A percentile compares a stretch with the other conserved stretches of the same genome.
These are phyloP conservation scores for Silybum marianum DNA, from an alignment of 129 eudicot species.

Conservation along the genomic window DNA sequence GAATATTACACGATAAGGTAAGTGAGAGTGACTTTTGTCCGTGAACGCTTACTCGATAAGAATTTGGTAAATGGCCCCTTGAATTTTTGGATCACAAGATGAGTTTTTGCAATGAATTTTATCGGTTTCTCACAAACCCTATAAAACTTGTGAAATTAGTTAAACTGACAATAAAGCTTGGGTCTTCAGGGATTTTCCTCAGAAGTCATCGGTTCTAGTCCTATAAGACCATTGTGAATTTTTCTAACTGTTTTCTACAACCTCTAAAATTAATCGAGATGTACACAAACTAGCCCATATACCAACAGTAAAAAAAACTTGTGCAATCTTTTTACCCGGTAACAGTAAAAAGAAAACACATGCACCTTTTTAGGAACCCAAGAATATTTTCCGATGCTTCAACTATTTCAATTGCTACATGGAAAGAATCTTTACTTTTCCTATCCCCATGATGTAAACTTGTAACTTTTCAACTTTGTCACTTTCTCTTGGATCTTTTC, in stretches of 20 bases:
- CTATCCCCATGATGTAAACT: slow-evolving; percentile 6
- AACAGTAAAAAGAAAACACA: neutral
- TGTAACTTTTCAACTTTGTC: slow-evolving; percentile 17
- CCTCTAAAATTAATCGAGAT: too few species aligned
- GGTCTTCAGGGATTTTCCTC: too few species aligned
- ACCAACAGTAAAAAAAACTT: too few species aligned
- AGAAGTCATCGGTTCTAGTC: too few species aligned
- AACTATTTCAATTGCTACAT: slow-evolving; percentile 14
- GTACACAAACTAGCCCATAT: too few species aligned
- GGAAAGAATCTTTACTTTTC: slow-evolving; percentile 28
- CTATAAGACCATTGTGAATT: too few species aligned
- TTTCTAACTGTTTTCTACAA: too few species aligned
- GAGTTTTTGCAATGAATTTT: neutral
- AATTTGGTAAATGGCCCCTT: neutral
- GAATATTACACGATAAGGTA: too few species aligned
- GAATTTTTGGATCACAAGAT: slow-evolving; percentile 15
- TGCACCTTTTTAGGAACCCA: neutral
- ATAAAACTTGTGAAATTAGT: too few species aligned
- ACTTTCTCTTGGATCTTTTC: slow-evolving; percentile 23
- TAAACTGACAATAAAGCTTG: too few species aligned
- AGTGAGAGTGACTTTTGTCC: too few species aligned
- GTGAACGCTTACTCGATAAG: neutral
- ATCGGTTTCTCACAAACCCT: neutral
- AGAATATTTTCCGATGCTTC: slow-evolving; percentile 28
- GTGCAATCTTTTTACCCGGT: neutral